phyloP scores from a whole-genome alignment of 805 yeast species.

The Lipomyces orientalis region DNA sequence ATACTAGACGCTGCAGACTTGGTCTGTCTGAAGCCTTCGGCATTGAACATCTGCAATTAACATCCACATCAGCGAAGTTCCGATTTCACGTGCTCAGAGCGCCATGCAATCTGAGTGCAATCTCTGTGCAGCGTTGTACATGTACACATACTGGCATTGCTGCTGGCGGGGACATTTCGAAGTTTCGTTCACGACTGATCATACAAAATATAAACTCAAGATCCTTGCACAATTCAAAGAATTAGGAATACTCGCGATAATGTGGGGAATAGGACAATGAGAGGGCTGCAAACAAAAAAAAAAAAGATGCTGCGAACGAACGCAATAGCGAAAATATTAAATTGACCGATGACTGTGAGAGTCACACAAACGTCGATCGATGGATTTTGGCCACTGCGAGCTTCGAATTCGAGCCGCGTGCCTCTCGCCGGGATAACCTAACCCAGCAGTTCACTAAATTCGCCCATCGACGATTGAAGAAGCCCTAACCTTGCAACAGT shows the following conservation, averaged over 20 bases:
- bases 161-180: background rate
- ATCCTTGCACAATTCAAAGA: background rate
- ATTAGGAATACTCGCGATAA: background rate
- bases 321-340: too few species aligned
- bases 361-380: too few species aligned
- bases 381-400: too few species aligned
- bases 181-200: background rate
- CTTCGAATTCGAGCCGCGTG: too few species aligned
- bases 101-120: background rate
- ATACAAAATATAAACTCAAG: background rate
- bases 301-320: too few species aligned
- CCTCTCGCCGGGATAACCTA: too few species aligned
- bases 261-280: background rate
- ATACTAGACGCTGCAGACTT: constrained; percentile 32
- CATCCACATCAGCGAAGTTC: background rate
- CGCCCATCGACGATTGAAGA: too few species aligned
- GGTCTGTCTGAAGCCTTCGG: constrained; percentile 23
- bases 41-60: constrained; percentile 28
- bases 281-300: too few species aligned
- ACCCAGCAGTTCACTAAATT: too few species aligned
- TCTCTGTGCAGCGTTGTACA: background rate
- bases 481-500: too few species aligned
- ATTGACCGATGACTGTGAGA: too few species aligned
- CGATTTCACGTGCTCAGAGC: background rate
- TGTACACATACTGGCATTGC: background rate